A percentile compares a stretch with the other conserved stretches of the same genome.
These are phyloP conservation scores for Babesia caballi DNA, from an alignment of 169 alveolate species.

Conservation along the genomic window DNA sequence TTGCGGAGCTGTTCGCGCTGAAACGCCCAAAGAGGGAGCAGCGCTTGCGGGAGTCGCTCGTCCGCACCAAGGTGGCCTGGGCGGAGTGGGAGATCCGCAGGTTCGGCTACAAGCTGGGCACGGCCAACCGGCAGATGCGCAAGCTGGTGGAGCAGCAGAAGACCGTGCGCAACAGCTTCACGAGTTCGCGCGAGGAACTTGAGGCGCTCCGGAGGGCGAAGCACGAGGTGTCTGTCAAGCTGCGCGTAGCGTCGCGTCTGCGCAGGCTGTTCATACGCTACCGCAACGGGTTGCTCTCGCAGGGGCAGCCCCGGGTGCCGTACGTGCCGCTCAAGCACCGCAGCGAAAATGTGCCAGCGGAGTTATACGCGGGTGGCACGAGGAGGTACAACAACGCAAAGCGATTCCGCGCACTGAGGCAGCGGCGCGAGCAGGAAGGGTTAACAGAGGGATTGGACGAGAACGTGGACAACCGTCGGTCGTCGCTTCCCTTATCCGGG, in stretches of 20 bases:
- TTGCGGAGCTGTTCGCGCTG: constrained; percentile 6
- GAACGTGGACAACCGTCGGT: background rate
- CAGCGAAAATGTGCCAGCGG: constrained; percentile 42
- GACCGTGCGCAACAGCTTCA: constrained; percentile 35
- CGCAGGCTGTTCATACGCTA: constrained; percentile 30
- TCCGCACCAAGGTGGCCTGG: constrained; percentile 28
- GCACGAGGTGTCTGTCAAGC: constrained; percentile 24
- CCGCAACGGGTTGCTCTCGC: constrained; percentile 30
- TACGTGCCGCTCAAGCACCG: constrained; percentile 51
- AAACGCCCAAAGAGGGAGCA: background rate
- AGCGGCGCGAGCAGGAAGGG: background rate
- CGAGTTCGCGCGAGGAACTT: constrained; percentile 34
- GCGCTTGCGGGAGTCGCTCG: background rate
- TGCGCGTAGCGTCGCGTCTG: constrained; percentile 26
- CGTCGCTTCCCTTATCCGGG: too few relatives aligned
- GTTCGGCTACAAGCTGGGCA: constrained; percentile 56
- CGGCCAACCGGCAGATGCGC: constrained; percentile 51
- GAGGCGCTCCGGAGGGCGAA: constrained; percentile 2
- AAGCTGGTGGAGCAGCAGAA: constrained; percentile 15
- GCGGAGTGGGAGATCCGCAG: constrained; percentile 59
- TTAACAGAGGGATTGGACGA: background rate
- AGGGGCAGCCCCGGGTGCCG: constrained; percentile 38
- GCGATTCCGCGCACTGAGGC: background rate
- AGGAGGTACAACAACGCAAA: background rate
- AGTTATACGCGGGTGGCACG: constrained; percentile 25